Evolutionary conservation across 2,329 filamentous ascomycete genomes (phyloP).

Genomic region (Elsinoe necatrix): DNA sequence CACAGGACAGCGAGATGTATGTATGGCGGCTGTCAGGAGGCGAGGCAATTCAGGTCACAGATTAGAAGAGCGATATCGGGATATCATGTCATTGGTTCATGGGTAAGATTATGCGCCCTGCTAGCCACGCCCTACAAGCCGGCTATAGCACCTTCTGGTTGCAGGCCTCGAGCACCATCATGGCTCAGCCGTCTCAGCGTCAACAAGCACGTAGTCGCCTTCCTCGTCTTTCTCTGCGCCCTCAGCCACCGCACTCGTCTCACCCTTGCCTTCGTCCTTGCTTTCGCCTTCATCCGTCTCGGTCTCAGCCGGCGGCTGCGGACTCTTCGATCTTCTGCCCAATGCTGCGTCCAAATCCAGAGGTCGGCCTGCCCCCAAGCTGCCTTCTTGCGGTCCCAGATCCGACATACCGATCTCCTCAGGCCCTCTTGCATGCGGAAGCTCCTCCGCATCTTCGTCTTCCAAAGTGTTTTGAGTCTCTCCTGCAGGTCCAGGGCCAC

Average conservation of each 20-base stretch:
- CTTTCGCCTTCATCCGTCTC: background rate
- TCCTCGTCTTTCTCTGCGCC: background rate
- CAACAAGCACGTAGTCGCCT: constrained; percentile 12
- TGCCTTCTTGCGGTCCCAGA: constrained; percentile 61
- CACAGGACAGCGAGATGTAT: too few relatives aligned
- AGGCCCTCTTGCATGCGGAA: constrained; percentile 75
- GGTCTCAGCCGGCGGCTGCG: background rate
- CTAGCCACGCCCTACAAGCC: background rate
- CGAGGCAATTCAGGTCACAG: background rate
- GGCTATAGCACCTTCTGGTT: background rate
- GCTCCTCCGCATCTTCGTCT: constrained; percentile 44
- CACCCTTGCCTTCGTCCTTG: background rate
- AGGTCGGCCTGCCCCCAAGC: constrained; percentile 21
- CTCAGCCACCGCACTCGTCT: background rate
- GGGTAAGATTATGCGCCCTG: background rate
- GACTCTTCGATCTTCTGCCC: constrained; percentile 23
- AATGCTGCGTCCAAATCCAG: constrained; percentile 37
- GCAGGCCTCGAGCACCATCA: background rate
- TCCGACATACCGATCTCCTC: constrained; percentile 79
- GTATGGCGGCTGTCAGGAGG: too few relatives aligned
- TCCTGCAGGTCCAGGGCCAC: constrained; percentile 23
- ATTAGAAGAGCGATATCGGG: background rate
- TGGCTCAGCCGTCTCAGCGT: constrained; percentile 2
- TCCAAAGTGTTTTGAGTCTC: constrained; percentile 29
- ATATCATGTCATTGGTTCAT: background rate